phyloP scores from a whole-genome alignment of 768 basidiomycete species.

The Phaffia australis region DNA sequence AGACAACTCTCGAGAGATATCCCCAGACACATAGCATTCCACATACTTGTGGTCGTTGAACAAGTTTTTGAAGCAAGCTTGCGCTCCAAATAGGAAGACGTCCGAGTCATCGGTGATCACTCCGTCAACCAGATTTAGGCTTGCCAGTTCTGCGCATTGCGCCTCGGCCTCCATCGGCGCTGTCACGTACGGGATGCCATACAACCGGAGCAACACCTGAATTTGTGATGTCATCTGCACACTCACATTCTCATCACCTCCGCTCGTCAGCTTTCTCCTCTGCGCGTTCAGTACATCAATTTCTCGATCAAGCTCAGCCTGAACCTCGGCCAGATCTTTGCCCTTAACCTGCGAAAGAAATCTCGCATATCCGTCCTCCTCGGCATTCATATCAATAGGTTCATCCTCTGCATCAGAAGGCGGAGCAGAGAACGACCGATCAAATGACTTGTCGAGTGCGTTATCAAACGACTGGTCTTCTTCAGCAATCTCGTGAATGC shows the following conservation, averaged over 20 bases:
- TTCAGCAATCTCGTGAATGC: not conserved
- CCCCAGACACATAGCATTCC: constrained; percentile 78
- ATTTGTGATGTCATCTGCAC: constrained; percentile 87
- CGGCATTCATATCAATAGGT: constrained; percentile 40
- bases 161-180: constrained; percentile 99
- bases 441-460: too few relatives aligned
- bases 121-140: constrained; percentile 79
- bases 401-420: constrained; percentile 53
- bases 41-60: constrained; percentile 99
- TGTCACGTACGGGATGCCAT: constrained; percentile 95
- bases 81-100: constrained; percentile 92
- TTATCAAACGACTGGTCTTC: constrained; percentile 2
- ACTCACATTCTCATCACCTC: constrained; percentile 79
- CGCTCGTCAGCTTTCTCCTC: constrained; percentile 76
- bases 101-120: constrained; percentile 99
- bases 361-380: constrained; percentile 66
- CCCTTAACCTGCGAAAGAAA: constrained; percentile 88
- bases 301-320: constrained; percentile 84
- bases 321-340: constrained; percentile 65
- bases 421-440: too few relatives aligned
- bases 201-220: constrained; percentile 78
- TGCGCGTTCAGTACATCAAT: constrained; percentile 69
- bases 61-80: constrained; percentile 97
- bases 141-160: constrained; percentile 85
- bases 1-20: constrained; percentile 76